A percentile compares a stretch with the other conserved stretches of the same genome.
Evolutionary conservation across 441 rosid species (phyloP).

Genomic region (Macaranga tanarius): DNA sequence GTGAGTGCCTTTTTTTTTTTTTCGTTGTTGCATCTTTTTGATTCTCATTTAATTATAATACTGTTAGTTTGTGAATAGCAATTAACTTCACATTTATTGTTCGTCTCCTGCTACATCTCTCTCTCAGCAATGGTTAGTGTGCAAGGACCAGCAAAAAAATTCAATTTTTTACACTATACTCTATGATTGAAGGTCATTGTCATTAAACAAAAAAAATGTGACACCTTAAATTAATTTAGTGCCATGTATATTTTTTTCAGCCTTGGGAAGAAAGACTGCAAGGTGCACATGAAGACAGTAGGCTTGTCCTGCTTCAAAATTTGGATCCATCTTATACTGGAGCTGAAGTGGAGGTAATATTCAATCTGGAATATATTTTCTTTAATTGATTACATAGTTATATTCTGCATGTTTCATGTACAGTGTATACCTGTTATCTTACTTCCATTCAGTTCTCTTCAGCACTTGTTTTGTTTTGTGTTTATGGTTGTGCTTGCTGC

Average conservation of each 20-base stretch:
- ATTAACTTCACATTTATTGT: not conserved
- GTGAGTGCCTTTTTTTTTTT: constrained; percentile 50
- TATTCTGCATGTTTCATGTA: not conserved
- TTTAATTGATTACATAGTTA: not conserved
- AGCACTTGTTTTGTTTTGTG: constrained; percentile 11
- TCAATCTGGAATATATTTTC: not conserved
- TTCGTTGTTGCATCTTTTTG: not conserved
- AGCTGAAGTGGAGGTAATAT: constrained; percentile 65
- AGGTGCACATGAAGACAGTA: constrained; percentile 47
- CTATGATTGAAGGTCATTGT: constrained; percentile 4
- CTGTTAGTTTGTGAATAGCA: not conserved
- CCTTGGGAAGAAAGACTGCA: constrained; percentile 69
- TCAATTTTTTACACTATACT: not conserved
- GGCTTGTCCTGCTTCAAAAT: constrained; percentile 67
- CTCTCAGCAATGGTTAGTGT: not conserved
- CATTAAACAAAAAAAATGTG: constrained; percentile 1
- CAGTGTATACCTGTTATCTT: not conserved
- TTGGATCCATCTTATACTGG: constrained; percentile 70
- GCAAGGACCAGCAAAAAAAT: not conserved
- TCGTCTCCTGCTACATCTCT: not conserved
- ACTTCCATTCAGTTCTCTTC: not conserved
- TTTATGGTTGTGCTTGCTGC: constrained; percentile 9
- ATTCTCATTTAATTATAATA: not conserved
- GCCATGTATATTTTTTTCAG: constrained; percentile 36
- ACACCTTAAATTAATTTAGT: constrained; percentile 17